These are phyloP conservation scores for Lepiota brunneoincarnata DNA, from an alignment of 768 basidiomycete species.

Conservation along the genomic window DNA sequence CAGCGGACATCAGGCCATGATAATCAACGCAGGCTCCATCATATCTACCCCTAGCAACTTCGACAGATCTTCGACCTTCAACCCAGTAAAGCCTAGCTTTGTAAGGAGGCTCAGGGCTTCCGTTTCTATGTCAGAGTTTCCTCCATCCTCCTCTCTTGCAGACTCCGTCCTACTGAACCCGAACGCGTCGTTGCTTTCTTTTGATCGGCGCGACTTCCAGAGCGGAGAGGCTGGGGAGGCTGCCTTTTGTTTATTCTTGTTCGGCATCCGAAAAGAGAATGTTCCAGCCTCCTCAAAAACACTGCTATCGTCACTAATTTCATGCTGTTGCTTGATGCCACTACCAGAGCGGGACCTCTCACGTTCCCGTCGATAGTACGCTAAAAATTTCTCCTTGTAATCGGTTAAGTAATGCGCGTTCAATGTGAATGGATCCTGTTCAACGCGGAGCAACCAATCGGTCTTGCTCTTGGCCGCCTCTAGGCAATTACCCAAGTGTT, in stretches of 20 bases:
- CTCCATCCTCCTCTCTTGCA: not conserved
- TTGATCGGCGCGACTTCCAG: no score
- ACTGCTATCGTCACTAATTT: conserved; percentile 16
- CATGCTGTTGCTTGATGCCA: no score
- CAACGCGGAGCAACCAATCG: conserved; percentile 47
- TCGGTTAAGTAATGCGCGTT: conserved; percentile 50
- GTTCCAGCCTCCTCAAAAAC: conserved; percentile 23
- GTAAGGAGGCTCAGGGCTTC: conserved; percentile 36
- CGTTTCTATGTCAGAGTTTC: conserved; percentile 15
- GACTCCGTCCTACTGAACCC: not conserved
- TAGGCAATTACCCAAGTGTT: conserved; percentile 46
- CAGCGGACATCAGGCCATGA: conserved; percentile 74
- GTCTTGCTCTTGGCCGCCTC: conserved; percentile 38
- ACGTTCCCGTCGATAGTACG: conserved; percentile 44
- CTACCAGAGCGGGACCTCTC: conserved; percentile 23
- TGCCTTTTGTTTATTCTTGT: no score
- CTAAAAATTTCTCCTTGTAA: conserved; percentile 39
- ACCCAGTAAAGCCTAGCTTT: conserved; percentile 35
- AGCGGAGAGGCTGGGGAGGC: no score
- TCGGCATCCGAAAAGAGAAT: no score
- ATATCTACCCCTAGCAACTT: conserved; percentile 50
- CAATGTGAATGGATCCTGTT: conserved; percentile 47
- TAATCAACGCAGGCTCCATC: conserved; percentile 52
- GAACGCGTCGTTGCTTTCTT: not conserved
- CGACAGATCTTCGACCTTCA: conserved; percentile 40